A percentile compares a stretch with the other conserved stretches of the same genome.
Conservation (phyloP, 78 protist species). For the Dictyostelium brefeldianum region DNA sequence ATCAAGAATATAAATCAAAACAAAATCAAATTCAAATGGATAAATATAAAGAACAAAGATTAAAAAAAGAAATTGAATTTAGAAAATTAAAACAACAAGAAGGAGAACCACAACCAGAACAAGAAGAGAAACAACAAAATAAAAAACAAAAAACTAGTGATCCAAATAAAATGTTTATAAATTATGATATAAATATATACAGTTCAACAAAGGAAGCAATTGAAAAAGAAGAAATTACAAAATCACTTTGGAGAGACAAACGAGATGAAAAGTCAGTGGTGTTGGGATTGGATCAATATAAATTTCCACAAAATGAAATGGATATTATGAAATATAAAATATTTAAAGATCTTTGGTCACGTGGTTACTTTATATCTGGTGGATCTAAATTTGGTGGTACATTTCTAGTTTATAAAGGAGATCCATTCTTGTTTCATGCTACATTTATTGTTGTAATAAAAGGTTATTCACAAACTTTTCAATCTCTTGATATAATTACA, state of each 20-base stretch:
- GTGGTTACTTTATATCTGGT: constrained; percentile 67
- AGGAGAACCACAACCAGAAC: not conserved
- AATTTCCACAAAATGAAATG: not conserved
- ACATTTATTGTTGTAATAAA: constrained; percentile 38
- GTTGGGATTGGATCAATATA: not conserved
- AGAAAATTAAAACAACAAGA: not conserved
- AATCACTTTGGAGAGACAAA: not conserved
- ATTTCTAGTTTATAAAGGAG: constrained; percentile 80
- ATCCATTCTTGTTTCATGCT: constrained; percentile 56
- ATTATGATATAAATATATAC: constrained; percentile 12
- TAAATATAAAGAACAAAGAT: not conserved
- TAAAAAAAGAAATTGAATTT: constrained; percentile 53
- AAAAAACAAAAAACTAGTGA: no score
- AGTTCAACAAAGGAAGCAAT: constrained; percentile 19
- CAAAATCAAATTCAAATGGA: not conserved
- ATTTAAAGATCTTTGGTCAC: constrained; percentile 73
- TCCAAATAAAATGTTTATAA: not conserved
- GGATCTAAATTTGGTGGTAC: constrained; percentile 87
- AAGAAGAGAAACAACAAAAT: not conserved
- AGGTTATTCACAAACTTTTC: not conserved
- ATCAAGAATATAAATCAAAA: not conserved
- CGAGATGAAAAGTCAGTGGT: not conserved
- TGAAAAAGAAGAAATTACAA: constrained; percentile 18
- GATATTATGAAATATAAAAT: constrained; percentile 3
- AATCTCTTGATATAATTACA: constrained; percentile 12